Percentiles rank a stretch among this genome's conserved stretches.
These are phyloP conservation scores for Claviceps sp. DNA, from an alignment of 2,329 filamentous ascomycete species.

Conservation along the genomic window DNA sequence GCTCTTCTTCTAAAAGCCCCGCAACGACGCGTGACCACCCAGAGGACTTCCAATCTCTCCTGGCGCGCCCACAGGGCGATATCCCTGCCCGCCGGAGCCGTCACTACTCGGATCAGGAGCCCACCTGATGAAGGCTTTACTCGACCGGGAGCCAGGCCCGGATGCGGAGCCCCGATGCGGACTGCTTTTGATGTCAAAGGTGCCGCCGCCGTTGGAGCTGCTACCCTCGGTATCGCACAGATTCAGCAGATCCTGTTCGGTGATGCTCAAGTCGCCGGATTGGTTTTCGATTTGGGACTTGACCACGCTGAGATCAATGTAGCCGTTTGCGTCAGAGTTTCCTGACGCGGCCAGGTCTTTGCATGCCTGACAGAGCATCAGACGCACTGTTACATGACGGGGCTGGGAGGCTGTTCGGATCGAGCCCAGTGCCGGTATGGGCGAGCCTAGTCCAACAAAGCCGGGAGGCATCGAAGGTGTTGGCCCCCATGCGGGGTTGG, in stretches of 20 bases:
- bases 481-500: constrained; percentile 27
- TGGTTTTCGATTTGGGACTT: constrained; percentile 53
- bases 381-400: constrained; percentile 54
- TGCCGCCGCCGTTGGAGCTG: constrained; percentile 75
- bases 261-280: constrained; percentile 19
- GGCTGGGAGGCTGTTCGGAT: constrained; percentile 33
- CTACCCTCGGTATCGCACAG: constrained; percentile 89
- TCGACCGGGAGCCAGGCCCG: constrained; percentile 33
- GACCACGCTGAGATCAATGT: constrained; percentile 54
- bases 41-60: constrained; percentile 60
- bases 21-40: constrained; percentile 27
- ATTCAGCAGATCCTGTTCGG: constrained; percentile 58
- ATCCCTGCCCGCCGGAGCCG: constrained; percentile 24
- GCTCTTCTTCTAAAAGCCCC: constrained; percentile 20
- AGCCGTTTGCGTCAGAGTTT: constrained; percentile 41
- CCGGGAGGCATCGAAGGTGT: constrained; percentile 20
- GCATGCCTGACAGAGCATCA: constrained; percentile 68
- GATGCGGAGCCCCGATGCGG: constrained; percentile 24
- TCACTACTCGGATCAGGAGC: constrained; percentile 15
- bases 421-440: constrained; percentile 15
- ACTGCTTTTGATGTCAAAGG: constrained; percentile 57
- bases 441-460: constrained; percentile 21
- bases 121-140: background rate
- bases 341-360: constrained; percentile 37
- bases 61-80: constrained; percentile 39